A percentile compares a stretch with the other conserved stretches of the same genome.
These are phyloP conservation scores for Penicillium sp. DNA, from an alignment of 2,329 filamentous ascomycete genomes.

Conservation along the genomic window DNA sequence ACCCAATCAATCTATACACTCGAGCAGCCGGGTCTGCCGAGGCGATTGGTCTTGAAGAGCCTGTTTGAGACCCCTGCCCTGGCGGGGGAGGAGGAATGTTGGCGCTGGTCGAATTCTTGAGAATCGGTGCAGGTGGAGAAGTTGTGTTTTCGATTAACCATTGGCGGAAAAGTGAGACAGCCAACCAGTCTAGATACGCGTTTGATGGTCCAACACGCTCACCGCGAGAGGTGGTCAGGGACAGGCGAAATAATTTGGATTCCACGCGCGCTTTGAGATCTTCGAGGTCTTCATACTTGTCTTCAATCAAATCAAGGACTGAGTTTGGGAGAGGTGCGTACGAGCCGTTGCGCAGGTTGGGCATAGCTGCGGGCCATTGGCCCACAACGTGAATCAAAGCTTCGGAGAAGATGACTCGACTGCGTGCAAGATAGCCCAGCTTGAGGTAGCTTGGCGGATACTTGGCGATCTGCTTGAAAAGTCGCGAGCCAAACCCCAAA, in stretches of 20 bases:
- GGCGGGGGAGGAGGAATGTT: slow-evolving; percentile 10
- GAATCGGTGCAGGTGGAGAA: slow-evolving; percentile 62
- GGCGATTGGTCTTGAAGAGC: slow-evolving; percentile 26
- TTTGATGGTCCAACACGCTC: slow-evolving; percentile 81
- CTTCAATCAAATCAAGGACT: slow-evolving; percentile 87
- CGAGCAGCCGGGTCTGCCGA: slow-evolving; percentile 58
- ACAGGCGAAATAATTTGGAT: slow-evolving; percentile 78
- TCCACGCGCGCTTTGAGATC: slow-evolving; percentile 81
- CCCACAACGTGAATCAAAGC: slow-evolving; percentile 92
- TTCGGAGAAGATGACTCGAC: slow-evolving; percentile 82
- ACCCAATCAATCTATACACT: slow-evolving; percentile 77
- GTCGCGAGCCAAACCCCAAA: slow-evolving; percentile 82
- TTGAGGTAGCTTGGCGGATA: slow-evolving; percentile 92
- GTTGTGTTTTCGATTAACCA: slow-evolving; percentile 92
- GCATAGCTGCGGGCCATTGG: slow-evolving; percentile 83
- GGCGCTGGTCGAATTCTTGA: slow-evolving; percentile 38
- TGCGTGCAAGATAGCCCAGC: slow-evolving; percentile 82
- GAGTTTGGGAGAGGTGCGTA: slow-evolving; percentile 66
- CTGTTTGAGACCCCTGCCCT: slow-evolving; percentile 22
- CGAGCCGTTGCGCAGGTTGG: slow-evolving; percentile 67
- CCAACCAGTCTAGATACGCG: slow-evolving; percentile 87
- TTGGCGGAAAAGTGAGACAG: slow-evolving; percentile 83
- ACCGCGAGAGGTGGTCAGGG: slow-evolving; percentile 75
- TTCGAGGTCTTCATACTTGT: slow-evolving; percentile 90
- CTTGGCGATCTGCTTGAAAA: slow-evolving; percentile 97